phyloP scores from a whole-genome alignment of 345 rosid genomes.

The Melaleuca alternifolia region DNA sequence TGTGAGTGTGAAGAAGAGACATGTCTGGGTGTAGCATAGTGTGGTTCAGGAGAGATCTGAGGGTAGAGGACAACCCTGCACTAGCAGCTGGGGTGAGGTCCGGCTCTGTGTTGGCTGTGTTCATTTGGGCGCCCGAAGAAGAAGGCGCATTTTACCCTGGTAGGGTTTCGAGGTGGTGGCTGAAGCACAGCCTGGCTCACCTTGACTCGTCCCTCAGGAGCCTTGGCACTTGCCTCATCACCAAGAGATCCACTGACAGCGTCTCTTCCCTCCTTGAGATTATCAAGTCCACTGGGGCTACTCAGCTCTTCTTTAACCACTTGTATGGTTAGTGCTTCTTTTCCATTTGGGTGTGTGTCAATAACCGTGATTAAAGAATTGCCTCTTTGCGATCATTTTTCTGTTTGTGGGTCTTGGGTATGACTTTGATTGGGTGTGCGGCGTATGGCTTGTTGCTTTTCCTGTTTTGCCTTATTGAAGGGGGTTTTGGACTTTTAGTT shows the following conservation, averaged over 20 bases:
- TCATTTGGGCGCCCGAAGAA: slow-evolving; percentile 94
- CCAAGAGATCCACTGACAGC: slow-evolving; percentile 81
- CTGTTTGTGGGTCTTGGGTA: not conserved
- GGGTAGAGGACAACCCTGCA: slow-evolving; percentile 95
- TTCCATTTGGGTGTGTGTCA: not conserved
- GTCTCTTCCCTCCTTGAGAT: slow-evolving; percentile 76
- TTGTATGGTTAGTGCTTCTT: slow-evolving; percentile 68
- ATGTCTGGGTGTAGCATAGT: slow-evolving; percentile 84
- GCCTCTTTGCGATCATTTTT: not conserved
- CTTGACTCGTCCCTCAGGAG: slow-evolving; percentile 85
- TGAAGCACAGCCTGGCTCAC: slow-evolving; percentile 84
- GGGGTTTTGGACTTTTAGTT: not conserved
- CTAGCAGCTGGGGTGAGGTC: slow-evolving; percentile 86
- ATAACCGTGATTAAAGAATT: not conserved
- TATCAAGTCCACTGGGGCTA: slow-evolving; percentile 83
- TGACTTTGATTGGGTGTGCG: not conserved
- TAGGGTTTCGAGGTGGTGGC: slow-evolving; percentile 99
- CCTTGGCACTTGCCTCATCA: slow-evolving; percentile 73
- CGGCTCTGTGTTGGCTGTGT: slow-evolving; percentile 72
- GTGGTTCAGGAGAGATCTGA: slow-evolving; percentile 98
- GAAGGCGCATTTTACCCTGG: slow-evolving; percentile 86
- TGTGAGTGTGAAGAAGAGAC: slow-evolving; percentile 9
- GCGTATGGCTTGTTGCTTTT: not conserved
- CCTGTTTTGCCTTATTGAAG: not conserved
- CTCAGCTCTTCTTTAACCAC: slow-evolving; percentile 93